Evolutionary conservation across 2,329 filamentous ascomycete species (phyloP), one percentile per base, ranked within the genome.

Genomic region (Scedosporium dehoogii): DNA sequence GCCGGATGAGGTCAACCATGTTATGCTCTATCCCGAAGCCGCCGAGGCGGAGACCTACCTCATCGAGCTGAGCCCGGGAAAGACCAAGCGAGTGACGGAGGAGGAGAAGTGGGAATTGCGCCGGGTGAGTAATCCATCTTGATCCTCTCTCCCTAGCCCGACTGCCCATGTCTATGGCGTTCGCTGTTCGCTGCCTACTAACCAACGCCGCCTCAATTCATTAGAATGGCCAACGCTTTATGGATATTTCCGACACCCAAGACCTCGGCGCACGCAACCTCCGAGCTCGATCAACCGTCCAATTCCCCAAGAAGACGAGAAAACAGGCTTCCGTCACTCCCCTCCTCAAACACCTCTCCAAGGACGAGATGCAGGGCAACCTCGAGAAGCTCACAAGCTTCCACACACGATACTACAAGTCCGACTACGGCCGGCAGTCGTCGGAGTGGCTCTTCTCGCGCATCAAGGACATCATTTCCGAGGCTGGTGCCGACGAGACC

Each of bases 31-130:
- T 63, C 75, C 76, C 44, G 73, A 79, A 51, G 75, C 72, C 69
- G 66, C 64, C 67, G 74, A 67, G 65, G 64, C 69, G 44, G 83
- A 88, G 69, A 80, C 80, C 68, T 94, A 83, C 73, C 81, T 96
- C 57, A 86, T 99, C 66, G 92, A 97, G 78, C 81, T 94, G 27
- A 83, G 85, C n/a, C 91, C 91, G 3, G 91, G 90, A 62, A 82
- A 93, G 72, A 92, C 87, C 25, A 79, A 83, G 80, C 94, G 90
- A 89, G 88, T 97, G 38, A 96, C 91, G 0, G 93, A 97, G 70
- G 90, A 96, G 42, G 87, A 97, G 78, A 99, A 97, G 76, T 97
- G 93, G 92, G 86, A 88, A 74, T 78, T 97, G 66, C 87, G 89
- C 70, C 82, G 91, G 68, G 92, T 96, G 82, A 63, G 85, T 76